Evolutionary conservation across 2,329 filamentous ascomycete species (phyloP), one percentile per base, ranked within the genome.

Genomic region (Cercospora sesami): DNA sequence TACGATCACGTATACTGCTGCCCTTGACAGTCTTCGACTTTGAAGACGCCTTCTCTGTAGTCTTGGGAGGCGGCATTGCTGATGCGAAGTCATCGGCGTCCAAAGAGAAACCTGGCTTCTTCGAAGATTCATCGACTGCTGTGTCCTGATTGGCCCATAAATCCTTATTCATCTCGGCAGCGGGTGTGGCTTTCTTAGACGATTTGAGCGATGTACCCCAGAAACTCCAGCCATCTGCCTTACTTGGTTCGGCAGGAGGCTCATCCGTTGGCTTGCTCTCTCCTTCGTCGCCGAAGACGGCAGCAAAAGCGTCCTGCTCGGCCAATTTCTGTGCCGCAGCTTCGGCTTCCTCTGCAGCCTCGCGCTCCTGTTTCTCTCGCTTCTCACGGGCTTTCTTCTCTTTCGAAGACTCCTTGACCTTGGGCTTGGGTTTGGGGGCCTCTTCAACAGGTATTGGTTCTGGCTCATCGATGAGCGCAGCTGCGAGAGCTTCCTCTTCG

Each of bases 1-100:
- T 84, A 72, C 83, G 83, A 71, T 88, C 86, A 16, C 84, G 81
- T 51, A 87, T 74, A 42, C 80, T 60, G 80, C 73, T 83, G 14
- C 81, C 78, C 72, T 81, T 83, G 59, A 73, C 76, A 67, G 83
- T 71, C 80, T 82, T 77, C 64, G 78, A 74, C 73, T 82, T 83
- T 60, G 80, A 73, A 69, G 81, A 72, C 57, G 74, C 75, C 66
- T 77, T 80, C 68, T 80, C 77, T 53, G 80, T 77, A 72, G 81
- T 77, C 73, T 81, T 81, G 67, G 81, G 78, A 70, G 79, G 78
- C 73, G 80, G 78, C 73, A 78, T 75, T 72, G 78, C 72, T 70
- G 71, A 74, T 67, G 76, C 71, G 73, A 77, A 71, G 66, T 75
- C 75, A 74, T 82, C 78, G 66, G 81, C 79, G 71, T 79, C 78